Base-by-base conservation (phyloP, 768 basidiomycete species). In the Mycena pura region DNA sequence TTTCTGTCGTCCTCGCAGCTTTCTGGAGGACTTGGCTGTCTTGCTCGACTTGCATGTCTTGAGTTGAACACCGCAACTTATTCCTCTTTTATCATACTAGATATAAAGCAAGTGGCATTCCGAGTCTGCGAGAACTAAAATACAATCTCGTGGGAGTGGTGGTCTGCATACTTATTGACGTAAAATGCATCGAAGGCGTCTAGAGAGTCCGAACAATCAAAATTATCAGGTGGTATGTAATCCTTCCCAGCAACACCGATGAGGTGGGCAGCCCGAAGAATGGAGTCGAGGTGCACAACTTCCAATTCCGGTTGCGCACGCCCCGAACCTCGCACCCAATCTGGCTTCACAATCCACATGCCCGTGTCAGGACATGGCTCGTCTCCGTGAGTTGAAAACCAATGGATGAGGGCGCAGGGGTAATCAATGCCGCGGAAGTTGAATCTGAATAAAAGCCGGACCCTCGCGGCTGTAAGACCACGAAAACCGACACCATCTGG, bases 331-430 rank as follows among this genome's bases (percentile, higher is more conserved):
- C 38, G 50, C 31, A 59, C 31, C 9, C 34, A 54, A 19, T 72
- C 64, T 0, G 67, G 70, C 29, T 65, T 50, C 0, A 74, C 69
- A 31, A 68, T 55, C 71, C 67, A 70, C 62, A 71, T 60, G 5
- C 67, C 68, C 10, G 70, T 72, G 21, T 64, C 57, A 0, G 27
- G 6, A 45, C 69, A 64, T 9, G 73, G 70, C 5, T 34, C 29
- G 15, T 65, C 62, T 2, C 51, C 48, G 9, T 62, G 22, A 3
- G 36, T 22, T 3, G 43, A 36, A 21, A 68, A 74, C 74, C 72
- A 74, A 3, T 59, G 45, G 3, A 74, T 65, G 3, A 75, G 51
- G 0, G 71, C 71, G 41, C 72, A 76, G n/a, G 69, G 70, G 50
- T 70, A 72, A 1, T 27, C 22, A 7, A 40, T 27, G 5, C 44